These are phyloP conservation scores for Neonectria punicea DNA, from an alignment of 2,329 filamentous ascomycete genomes.

Conservation along the genomic window DNA sequence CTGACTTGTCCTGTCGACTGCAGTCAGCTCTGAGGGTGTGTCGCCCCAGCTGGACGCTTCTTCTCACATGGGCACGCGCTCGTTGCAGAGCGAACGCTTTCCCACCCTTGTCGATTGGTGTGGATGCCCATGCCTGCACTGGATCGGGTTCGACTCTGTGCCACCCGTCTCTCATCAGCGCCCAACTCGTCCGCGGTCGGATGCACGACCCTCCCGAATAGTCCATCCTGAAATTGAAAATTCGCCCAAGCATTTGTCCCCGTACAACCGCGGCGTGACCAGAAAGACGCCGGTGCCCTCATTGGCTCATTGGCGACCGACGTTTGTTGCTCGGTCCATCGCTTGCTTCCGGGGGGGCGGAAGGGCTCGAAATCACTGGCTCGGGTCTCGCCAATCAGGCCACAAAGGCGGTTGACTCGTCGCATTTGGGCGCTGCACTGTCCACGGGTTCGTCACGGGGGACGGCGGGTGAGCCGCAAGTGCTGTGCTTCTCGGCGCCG, in stretches of 20 bases:
- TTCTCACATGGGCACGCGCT: constrained; percentile 40
- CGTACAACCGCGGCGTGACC: constrained; percentile 32
- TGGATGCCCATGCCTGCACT: constrained; percentile 19
- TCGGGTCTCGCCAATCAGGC: constrained; percentile 38
- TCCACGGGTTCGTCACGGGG: constrained; percentile 43
- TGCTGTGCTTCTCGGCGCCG: constrained; percentile 4
- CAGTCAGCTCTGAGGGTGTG: constrained; percentile 31
- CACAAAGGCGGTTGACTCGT: constrained; percentile 32
- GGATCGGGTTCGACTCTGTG: constrained; percentile 20
- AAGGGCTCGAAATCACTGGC: constrained; percentile 29
- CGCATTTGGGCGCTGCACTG: constrained; percentile 41
- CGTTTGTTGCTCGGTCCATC: constrained; percentile 22
- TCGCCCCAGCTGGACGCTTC: constrained; percentile 30
- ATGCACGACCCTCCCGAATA: constrained; percentile 17
- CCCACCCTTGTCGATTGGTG: constrained; percentile 31
- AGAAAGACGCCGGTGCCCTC: constrained; percentile 15
- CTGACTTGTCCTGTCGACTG: constrained; percentile 39
- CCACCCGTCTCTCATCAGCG: constrained; percentile 16
- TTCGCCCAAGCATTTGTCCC: constrained; percentile 26
- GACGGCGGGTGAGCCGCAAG: constrained; percentile 22
- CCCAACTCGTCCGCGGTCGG: constrained; percentile 22
- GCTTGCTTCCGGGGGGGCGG: constrained; percentile 23
- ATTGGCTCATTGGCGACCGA: constrained; percentile 36
- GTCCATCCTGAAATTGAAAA: constrained; percentile 30
- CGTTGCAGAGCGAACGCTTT: constrained; percentile 36